phyloP scores from a whole-genome alignment of 306 rosid species.

The Vigna angularis region DNA sequence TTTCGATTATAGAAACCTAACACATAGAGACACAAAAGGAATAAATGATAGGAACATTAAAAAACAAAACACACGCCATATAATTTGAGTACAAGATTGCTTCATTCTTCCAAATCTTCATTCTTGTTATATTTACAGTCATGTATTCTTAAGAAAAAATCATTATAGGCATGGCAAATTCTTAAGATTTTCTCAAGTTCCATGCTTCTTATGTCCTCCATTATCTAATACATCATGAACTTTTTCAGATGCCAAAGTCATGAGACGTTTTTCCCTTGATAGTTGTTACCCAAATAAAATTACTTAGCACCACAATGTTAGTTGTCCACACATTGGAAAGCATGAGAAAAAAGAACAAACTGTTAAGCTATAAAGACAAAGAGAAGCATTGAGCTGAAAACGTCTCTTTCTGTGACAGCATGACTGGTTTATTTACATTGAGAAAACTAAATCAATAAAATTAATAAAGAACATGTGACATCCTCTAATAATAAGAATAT shows the following conservation, averaged over 20 bases:
- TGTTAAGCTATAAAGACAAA: too few species aligned
- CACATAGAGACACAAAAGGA: neutral
- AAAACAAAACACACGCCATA: conserved; percentile 15
- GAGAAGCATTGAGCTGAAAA: too few species aligned
- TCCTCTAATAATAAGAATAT: too few species aligned
- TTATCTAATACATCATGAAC: neutral
- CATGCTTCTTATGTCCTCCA: neutral
- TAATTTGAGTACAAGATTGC: neutral
- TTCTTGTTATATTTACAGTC: conserved; percentile 2
- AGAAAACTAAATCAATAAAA: too few species aligned
- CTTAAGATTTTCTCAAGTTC: neutral
- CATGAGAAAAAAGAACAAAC: neutral
- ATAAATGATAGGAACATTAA: neutral
- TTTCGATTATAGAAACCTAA: too few species aligned
- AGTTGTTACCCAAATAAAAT: neutral
- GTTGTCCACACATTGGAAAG: neutral
- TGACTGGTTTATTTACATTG: too few species aligned
- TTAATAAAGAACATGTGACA: too few species aligned
- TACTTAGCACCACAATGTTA: neutral
- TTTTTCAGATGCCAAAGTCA: neutral
- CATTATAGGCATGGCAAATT: neutral
- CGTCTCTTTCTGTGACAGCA: too few species aligned
- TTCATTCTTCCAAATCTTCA: neutral
- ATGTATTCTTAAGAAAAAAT: neutral
- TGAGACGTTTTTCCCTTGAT: conserved; percentile 9